Conservation (phyloP, 371 early-diverging fungal species). For the Agmasoma carcini region DNA sequence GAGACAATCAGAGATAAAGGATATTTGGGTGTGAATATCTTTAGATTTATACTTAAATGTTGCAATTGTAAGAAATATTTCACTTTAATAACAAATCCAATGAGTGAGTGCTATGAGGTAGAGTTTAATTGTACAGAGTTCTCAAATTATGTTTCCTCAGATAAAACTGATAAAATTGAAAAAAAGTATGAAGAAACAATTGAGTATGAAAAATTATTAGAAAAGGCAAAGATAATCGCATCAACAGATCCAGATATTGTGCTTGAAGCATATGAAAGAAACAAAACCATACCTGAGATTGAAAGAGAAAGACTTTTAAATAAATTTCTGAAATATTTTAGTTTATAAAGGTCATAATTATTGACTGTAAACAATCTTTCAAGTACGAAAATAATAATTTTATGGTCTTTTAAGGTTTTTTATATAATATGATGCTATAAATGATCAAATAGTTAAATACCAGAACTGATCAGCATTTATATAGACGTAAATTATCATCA, state of each 20-base stretch:
- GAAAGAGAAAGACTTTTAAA: neutral
- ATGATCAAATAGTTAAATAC: no score
- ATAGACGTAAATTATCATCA: no score
- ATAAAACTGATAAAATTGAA: no score
- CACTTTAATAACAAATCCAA: constrained; percentile 87
- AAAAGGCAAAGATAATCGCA: neutral
- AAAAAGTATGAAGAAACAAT: no score
- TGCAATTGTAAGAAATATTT: constrained; percentile 78
- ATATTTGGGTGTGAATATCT: constrained; percentile 69
- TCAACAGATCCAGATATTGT: neutral
- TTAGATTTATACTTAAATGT: constrained; percentile 83
- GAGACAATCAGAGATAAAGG: constrained; percentile 61
- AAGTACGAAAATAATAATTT: neutral
- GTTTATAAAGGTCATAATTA: neutral
- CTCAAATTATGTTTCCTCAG: constrained; percentile 2
- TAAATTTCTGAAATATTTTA: neutral
- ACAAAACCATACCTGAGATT: neutral
- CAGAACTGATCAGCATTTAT: no score
- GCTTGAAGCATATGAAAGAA: neutral
- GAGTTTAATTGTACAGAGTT: constrained; percentile 65
- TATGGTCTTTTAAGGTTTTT: no score
- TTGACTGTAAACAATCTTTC: neutral
- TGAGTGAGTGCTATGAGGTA: constrained; percentile 76
- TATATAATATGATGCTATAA: no score
- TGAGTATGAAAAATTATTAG: neutral